Percentiles rank a stretch among this genome's conserved stretches.
Conservation (phyloP, 2,329 filamentous ascomycete genomes). For the Nothopassalora personata region DNA sequence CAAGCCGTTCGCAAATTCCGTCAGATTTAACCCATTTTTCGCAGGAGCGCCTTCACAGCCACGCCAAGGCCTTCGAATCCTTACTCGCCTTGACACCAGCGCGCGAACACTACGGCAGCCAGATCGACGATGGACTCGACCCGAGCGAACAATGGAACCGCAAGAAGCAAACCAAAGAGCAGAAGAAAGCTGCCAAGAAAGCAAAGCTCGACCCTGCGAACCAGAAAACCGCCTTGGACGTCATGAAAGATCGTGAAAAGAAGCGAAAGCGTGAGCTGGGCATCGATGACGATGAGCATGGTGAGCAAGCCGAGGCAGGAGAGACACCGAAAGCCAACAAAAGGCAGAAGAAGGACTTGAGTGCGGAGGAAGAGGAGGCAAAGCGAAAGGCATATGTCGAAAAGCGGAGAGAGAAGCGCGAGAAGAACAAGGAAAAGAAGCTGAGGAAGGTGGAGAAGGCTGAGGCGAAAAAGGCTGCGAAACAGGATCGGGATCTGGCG, state of each 20-base stretch:
- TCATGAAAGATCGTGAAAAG: slow-evolving; percentile 76
- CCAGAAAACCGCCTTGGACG: slow-evolving; percentile 84
- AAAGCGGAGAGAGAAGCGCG: slow-evolving; percentile 39
- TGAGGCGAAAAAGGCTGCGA: slow-evolving; percentile 35
- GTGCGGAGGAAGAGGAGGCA: slow-evolving; percentile 24
- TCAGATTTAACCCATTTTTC: slow-evolving; percentile 4
- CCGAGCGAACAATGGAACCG: slow-evolving; percentile 85
- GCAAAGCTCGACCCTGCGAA: slow-evolving; percentile 90
- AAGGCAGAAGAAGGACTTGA: slow-evolving; percentile 38
- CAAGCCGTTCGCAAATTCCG: not conserved
- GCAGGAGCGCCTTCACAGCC: slow-evolving; percentile 51
- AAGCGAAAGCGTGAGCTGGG: slow-evolving; percentile 70
- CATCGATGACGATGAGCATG: slow-evolving; percentile 40
- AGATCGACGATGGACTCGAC: slow-evolving; percentile 58
- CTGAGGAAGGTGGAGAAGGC: slow-evolving; percentile 36
- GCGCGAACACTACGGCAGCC: slow-evolving; percentile 69
- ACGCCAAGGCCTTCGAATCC: slow-evolving; percentile 75
- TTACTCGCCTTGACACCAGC: slow-evolving; percentile 82
- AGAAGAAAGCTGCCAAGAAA: slow-evolving; percentile 74
- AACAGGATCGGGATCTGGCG: slow-evolving; percentile 24
- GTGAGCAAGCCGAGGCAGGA: slow-evolving; percentile 33
- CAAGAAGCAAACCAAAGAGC: slow-evolving; percentile 92
- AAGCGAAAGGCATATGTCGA: slow-evolving; percentile 37
- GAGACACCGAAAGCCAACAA: slow-evolving; percentile 38
- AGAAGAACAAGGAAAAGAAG: slow-evolving; percentile 44